These are phyloP conservation scores for Kodamaea ohmeri DNA, from an alignment of 1,139 yeast genomes.

Conservation along the genomic window DNA sequence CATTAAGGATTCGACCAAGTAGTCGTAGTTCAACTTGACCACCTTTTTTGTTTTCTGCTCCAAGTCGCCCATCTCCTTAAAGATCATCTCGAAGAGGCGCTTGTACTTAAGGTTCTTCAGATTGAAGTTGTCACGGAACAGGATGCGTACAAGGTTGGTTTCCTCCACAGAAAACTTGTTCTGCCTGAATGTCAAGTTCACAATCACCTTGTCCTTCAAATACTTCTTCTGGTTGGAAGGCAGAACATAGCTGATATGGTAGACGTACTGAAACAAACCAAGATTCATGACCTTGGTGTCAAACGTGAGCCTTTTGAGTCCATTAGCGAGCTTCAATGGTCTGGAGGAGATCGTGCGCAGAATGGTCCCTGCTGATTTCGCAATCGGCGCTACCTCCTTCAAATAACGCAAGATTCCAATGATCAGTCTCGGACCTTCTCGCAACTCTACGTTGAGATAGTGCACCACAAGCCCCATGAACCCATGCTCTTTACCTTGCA, in stretches of 20 bases:
- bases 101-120: constrained; percentile 41
- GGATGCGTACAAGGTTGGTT: constrained; percentile 25
- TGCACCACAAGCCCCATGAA: constrained; percentile 21
- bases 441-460: constrained; percentile 27
- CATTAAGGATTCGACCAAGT: constrained; percentile 25
- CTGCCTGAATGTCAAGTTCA: constrained; percentile 31
- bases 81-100: constrained; percentile 40
- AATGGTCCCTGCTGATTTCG: constrained; percentile 25
- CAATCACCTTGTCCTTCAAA: constrained; percentile 34
- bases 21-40: constrained; percentile 42
- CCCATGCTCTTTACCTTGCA: constrained; percentile 5
- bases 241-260: constrained; percentile 29
- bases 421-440: constrained; percentile 17
- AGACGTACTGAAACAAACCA: constrained; percentile 35
- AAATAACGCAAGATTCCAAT: constrained; percentile 34
- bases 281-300: constrained; percentile 35
- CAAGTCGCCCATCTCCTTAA: constrained; percentile 32
- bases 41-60: constrained; percentile 16
- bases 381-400: constrained; percentile 31
- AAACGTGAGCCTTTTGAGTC: constrained; percentile 31
- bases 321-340: constrained; percentile 26
- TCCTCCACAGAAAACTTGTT: constrained; percentile 32
- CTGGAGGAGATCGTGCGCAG: constrained; percentile 13
- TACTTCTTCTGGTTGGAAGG: constrained; percentile 32
- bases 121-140: constrained; percentile 38